Evolutionary conservation across 257 asterid genomes (phyloP).

Genomic region (Orobanche coerulescens): DNA sequence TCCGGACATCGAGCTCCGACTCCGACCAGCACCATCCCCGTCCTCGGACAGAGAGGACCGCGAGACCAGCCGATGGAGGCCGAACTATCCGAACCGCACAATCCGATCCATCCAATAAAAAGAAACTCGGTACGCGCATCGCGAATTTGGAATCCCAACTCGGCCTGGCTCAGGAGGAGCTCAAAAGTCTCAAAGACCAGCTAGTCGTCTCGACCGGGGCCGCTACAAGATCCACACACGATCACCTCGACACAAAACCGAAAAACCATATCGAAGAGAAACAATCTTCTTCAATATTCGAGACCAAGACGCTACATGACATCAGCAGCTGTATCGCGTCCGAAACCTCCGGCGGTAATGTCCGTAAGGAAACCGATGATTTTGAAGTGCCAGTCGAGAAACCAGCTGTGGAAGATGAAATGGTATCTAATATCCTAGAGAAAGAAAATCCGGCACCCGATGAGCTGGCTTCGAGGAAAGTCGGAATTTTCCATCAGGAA

Average conservation of each 20-base stretch:
- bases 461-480: slow-evolving; percentile 46
- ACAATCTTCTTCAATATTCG: slow-evolving; percentile 20
- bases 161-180: slow-evolving; percentile 87
- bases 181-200: slow-evolving; percentile 64
- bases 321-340: background rate
- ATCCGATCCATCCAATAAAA: slow-evolving; percentile 46
- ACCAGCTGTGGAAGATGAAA: slow-evolving; percentile 33
- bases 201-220: slow-evolving; percentile 50
- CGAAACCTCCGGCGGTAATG: slow-evolving; percentile 34
- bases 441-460: slow-evolving; percentile 29
- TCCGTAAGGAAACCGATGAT: slow-evolving; percentile 61
- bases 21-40: slow-evolving; percentile 55
- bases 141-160: slow-evolving; percentile 93
- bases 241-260: slow-evolving; percentile 52
- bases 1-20: slow-evolving; percentile 30
- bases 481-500: slow-evolving; percentile 34
- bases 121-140: slow-evolving; percentile 83
- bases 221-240: slow-evolving; percentile 51
- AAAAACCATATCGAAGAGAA: slow-evolving; percentile 44
- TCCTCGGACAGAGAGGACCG: slow-evolving; percentile 47
- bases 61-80: slow-evolving; percentile 45
- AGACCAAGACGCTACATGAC: slow-evolving; percentile 10
- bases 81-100: slow-evolving; percentile 44
- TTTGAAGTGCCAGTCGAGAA: slow-evolving; percentile 63
- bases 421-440: slow-evolving; percentile 25